These are phyloP conservation scores for Prunus armeniaca DNA, from an alignment of 306 rosid species.

Conservation along the genomic window DNA sequence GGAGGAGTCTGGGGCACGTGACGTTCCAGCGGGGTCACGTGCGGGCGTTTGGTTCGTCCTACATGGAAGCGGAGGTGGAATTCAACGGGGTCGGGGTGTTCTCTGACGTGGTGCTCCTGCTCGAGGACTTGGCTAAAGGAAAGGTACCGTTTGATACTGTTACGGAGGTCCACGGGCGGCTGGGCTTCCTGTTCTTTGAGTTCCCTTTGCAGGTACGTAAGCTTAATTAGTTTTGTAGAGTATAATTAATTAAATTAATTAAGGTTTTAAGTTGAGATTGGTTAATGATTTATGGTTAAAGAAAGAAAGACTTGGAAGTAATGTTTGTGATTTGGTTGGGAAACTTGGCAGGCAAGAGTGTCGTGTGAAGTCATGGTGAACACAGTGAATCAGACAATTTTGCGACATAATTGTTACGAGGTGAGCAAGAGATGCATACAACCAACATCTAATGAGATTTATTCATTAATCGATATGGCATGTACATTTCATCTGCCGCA, in stretches of 20 bases:
- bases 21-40: conserved; percentile 51
- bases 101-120: conserved; percentile 58
- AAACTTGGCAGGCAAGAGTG: conserved; percentile 47
- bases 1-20: conserved; percentile 64
- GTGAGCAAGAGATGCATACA: not conserved
- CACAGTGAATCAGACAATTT: conserved; percentile 50
- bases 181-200: conserved; percentile 48
- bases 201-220: conserved; percentile 55
- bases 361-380: conserved; percentile 57
- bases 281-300: too few species aligned
- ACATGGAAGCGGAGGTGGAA: conserved; percentile 68
- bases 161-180: conserved; percentile 41
- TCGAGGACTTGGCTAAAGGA: conserved; percentile 70
- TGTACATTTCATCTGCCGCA: too few species aligned
- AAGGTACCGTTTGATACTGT: conserved; percentile 53
- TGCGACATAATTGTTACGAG: conserved; percentile 46
- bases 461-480: too few species aligned
- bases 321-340: not conserved
- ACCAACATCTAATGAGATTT: too few species aligned
- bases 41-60: conserved; percentile 57
- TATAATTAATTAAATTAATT: too few species aligned
- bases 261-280: too few species aligned
- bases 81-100: conserved; percentile 47
- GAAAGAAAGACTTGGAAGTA: not conserved
- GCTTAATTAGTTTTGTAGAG: too few species aligned